Base-by-base conservation (phyloP, 371 early-diverging fungal species). In the Nematocida parisii region DNA sequence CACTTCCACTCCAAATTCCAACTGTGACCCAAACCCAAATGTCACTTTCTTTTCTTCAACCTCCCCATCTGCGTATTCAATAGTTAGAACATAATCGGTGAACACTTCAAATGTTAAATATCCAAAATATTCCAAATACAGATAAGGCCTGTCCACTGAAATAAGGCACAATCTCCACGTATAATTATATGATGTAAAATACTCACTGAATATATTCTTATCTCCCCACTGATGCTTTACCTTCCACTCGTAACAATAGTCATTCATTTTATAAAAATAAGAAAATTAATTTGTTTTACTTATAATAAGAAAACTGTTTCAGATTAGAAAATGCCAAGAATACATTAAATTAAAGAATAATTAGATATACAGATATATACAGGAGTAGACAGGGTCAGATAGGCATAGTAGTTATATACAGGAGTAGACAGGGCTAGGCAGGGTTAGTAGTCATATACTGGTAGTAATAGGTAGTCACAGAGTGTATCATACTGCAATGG, bases 61-160 rank as follows among this genome's bases (percentile, higher is more conserved):
- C 33, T 77, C 80, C 70, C 57, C 57, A 70, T 77, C 80, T 40
- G 55, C 62, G 40, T 77, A 77, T 24, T 77, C 45, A 13, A 77
- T 70, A 15, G 9, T 7, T 24, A 77, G 56, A 15, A 47, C 45
- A 42, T 77, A 77, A 15, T 67, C 71, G 3, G 80, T 77, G 27
- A 77, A 77, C 57, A 77, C 80, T 11, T 77, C 80, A 56, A 77
- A 77, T 44, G 80, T 58, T 22, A 77, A 66, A 44, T 77, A 70
- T 33, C 80, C 80, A 44, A 77, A 77, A 44, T 77, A 55, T 42
- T 77, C 80, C 3, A 77, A 44, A 33, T 67, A 77, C 46, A 77
- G 9, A 77, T 55, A 57, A 9, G 81, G 80, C 54, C 57, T 70
- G 0, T 60, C 61, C 44, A 42, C 68, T 11, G 61, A 46, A 20